Base-by-base conservation (phyloP, 2,329 filamentous ascomycete species). In the Fusarium buharicum region DNA sequence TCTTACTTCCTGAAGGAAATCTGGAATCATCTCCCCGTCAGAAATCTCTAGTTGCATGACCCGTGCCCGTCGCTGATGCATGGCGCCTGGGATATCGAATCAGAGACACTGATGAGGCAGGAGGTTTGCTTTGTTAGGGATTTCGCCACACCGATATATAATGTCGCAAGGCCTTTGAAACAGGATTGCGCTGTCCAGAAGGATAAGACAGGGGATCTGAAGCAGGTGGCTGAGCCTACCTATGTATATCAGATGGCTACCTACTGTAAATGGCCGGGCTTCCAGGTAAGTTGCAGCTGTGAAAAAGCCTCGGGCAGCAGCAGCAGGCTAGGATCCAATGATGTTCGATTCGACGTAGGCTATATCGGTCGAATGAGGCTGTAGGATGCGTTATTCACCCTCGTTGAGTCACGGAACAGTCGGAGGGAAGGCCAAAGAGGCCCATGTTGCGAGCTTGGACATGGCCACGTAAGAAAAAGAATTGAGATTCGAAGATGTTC, bases 91-190 rank as follows among this genome's bases (percentile, higher is more conserved):
- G 34, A 40, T 44, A 33, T 34, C 22, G 38, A 38, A 50, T 48
- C 55, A 68, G 43, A 47, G 43, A 30, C 39, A 27, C n/a, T 20
- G n/a, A 43, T 24, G n/a, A 27, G 43, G 31, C 24, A 27, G 14
- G 24, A 59, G 45, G 30, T 44, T 66, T 60, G 50, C 64, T 65
- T 68, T 62, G 43, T 45, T 38, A 50, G 41, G 4, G 16, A 65
- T 68, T 64, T 63, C 67, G 66, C 46, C 67, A 70, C 54, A 70
- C 62, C 67, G 67, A 68, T 60, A 63, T 17, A 22, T 8, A 39
- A 70, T 70, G 59, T 70, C 67, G 67, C 51, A 49, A 69, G 45
- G 10, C 7, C 16, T 47, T 50, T 41, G 45, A 55, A 43, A 50
- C 38, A 20, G 30, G 24, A 43, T 37, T 20, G 20, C 51, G 27